Evolutionary conservation across 1,284 basidiomycete species (phyloP), one percentile per base, ranked within the genome.

Genomic region (Xerocomus nothofagi): DNA sequence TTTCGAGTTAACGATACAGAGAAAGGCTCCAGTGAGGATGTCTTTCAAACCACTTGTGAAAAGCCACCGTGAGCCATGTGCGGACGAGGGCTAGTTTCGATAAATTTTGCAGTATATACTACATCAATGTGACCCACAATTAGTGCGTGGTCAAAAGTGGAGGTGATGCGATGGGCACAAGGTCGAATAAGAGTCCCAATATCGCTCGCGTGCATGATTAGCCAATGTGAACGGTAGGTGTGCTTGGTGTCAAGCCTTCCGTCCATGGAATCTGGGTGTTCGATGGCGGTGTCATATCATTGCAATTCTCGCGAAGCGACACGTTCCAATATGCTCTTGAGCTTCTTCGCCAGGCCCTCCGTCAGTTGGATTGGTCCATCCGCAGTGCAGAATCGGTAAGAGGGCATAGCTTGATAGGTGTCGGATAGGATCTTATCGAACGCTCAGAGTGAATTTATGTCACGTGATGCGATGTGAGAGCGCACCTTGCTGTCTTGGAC

Each of bases 371-470:
- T 72, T 0, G 86, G 70, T 1, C 87, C 88, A 54, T 89, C 85
- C 4, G 75, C 63, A 0, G 88, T 91, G 64, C 83, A 87, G 15
- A 91, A 57, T 23, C 88, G 80, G 63, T 91, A 91, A 4, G 87
- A 76, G 0, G 88, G 87, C 88, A 91, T 91, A 2, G 84, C 75
- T 58, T 86, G 79, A 58, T 91, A 91, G 1, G 88, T 90, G 12
- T 85, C 80, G 0, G 81, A 61, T 9, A 79, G 62, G 26, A 90
- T 84, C 85, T 88, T 52, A 21, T 45, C 21, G 24, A 36, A 37
- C 14, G 15, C 15, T 48, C n/a, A 49, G 49, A 44, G 4, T 26
- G 20, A 3, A 32, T 34, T 14, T 3, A 21, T 10, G 8, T 12
- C 10, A 9, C 17, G 8, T 18, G 11, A 24, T 1, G 17, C 14